A percentile compares a stretch with the other conserved stretches of the same genome.
Conservation (phyloP, 2,329 filamentous ascomycete species). For the Fusarium zealandicum region DNA sequence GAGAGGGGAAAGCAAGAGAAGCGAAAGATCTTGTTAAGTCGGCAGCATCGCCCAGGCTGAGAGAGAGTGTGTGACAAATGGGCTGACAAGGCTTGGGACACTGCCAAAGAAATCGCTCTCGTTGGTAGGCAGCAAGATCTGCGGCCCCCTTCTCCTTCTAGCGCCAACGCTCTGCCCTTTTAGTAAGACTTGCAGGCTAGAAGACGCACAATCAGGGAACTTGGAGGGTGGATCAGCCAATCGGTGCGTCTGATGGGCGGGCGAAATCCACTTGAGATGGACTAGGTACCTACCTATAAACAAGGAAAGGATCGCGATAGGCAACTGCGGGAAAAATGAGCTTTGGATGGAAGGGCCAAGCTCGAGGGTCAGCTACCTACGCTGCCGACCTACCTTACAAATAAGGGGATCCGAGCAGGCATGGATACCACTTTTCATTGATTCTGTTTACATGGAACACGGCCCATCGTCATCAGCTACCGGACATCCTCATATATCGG, state of each 20-base stretch:
- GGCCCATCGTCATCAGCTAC: not conserved
- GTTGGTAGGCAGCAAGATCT: constrained; percentile 1
- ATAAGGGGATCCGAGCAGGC: not conserved
- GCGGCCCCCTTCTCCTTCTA: constrained; percentile 2
- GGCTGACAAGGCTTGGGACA: constrained; percentile 1
- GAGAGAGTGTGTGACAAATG: not conserved
- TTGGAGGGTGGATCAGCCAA: constrained; percentile 15
- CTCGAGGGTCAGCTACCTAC: constrained; percentile 3
- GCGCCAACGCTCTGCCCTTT: constrained; percentile 11
- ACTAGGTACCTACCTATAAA: constrained; percentile 10
- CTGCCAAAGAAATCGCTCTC: not conserved
- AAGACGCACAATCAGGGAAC: constrained; percentile 1
- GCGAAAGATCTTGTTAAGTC: not conserved
- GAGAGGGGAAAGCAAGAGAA: not conserved
- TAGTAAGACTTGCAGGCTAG: constrained; percentile 1
- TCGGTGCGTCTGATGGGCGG: constrained; percentile 6
- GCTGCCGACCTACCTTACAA: not conserved
- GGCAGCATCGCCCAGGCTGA: not conserved
- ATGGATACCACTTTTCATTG: not conserved
- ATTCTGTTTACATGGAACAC: constrained; percentile 2
- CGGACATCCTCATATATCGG: not conserved
- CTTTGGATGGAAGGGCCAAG: not conserved
- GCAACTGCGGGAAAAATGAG: constrained; percentile 3
- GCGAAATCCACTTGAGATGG: not conserved
- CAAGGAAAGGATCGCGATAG: constrained; percentile 12